Conservation (phyloP, 192 early-diverging fungal species). For the Podila epigama region DNA sequence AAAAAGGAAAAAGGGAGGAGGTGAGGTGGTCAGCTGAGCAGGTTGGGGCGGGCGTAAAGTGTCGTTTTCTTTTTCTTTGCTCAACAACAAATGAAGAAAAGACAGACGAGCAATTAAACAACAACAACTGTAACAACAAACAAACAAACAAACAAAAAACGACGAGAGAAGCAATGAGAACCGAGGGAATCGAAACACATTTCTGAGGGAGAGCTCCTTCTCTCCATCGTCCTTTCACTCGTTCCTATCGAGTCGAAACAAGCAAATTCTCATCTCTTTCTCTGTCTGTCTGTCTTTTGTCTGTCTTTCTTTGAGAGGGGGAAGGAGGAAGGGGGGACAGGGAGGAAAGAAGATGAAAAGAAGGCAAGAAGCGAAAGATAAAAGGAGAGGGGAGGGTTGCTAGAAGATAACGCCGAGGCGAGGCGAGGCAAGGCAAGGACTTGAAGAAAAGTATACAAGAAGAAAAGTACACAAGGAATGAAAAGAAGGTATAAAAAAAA, state of each 20-base stretch:
- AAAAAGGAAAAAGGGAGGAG: neutral
- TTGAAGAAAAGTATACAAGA: neutral
- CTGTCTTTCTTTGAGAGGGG: neutral
- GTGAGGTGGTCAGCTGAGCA: neutral
- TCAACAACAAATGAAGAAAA: neutral
- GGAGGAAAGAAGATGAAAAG: slow-evolving; percentile 1
- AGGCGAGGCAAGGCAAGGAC: neutral
- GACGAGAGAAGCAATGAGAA: neutral
- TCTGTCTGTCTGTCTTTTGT: neutral
- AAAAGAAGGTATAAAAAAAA: neutral
- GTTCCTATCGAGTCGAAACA: slow-evolving; percentile 2
- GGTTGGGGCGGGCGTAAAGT: neutral
- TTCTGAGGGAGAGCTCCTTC: neutral
- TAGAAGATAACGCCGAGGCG: neutral
- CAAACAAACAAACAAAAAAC: neutral
- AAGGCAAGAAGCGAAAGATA: neutral
- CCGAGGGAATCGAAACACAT: slow-evolving; percentile 1
- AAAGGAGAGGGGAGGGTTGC: neutral
- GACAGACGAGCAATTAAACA: no score
- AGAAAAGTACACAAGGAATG: neutral
- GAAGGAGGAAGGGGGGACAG: neutral
- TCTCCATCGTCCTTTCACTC: no score
- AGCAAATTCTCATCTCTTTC: no score
- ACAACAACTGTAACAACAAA: no score
- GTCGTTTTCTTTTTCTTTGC: neutral